These are phyloP conservation scores for Sugiyamaella mastotermitis DNA, from an alignment of 805 yeast genomes.

Conservation along the genomic window DNA sequence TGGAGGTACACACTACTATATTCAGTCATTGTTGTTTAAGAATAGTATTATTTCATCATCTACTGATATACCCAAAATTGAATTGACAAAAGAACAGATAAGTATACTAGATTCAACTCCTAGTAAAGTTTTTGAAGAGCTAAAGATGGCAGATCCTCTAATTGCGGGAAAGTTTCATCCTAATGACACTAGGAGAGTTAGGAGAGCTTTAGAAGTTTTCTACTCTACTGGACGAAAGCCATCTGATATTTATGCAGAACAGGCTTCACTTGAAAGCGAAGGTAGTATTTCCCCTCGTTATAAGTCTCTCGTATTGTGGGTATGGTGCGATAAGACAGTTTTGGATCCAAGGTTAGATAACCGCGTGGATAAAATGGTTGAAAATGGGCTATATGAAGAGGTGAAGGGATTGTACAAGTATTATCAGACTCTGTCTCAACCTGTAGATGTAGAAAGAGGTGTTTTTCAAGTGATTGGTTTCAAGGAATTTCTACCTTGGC, in stretches of 20 bases:
- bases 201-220: slow-evolving; percentile 76
- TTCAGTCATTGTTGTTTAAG: slow-evolving; percentile 68
- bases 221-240: slow-evolving; percentile 61
- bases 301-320: slow-evolving; percentile 62
- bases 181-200: slow-evolving; percentile 71
- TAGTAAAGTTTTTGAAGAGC: slow-evolving; percentile 36
- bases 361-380: slow-evolving; percentile 81
- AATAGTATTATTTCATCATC: slow-evolving; percentile 51
- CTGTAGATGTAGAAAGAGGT: slow-evolving; percentile 61
- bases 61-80: background rate
- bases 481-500: slow-evolving; percentile 37
- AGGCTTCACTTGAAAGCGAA: slow-evolving; percentile 26
- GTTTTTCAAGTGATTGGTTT: slow-evolving; percentile 95
- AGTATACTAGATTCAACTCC: slow-evolving; percentile 44
- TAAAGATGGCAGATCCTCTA: slow-evolving; percentile 57
- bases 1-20: slow-evolving; percentile 94
- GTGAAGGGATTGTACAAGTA: slow-evolving; percentile 51
- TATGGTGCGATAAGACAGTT: slow-evolving; percentile 56
- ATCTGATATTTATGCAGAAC: slow-evolving; percentile 63
- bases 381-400: slow-evolving; percentile 63
- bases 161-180: slow-evolving; percentile 86
- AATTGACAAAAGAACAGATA: slow-evolving; percentile 30
- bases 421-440: slow-evolving; percentile 11
- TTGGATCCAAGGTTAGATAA: slow-evolving; percentile 61
- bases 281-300: slow-evolving; percentile 19